Base-by-base conservation (phyloP, 1,139 yeast species). In the Candida sanyaensis region DNA sequence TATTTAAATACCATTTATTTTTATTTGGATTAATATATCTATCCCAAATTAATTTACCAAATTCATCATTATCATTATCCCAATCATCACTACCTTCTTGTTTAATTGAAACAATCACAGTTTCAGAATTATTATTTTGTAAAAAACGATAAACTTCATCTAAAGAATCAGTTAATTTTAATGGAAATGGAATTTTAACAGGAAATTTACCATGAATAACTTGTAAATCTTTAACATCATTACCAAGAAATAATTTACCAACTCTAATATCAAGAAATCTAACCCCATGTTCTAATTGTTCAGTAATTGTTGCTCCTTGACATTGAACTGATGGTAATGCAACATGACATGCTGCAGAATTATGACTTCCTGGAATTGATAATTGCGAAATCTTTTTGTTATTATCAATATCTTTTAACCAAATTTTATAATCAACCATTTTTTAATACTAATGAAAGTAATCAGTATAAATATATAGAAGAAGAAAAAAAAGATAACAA, bases 311-410 rank as follows among this genome's bases (percentile, higher is more conserved):
- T 8, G 73, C 80, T 21, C 84, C 88, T 63, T 88, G 96, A 64
- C 96, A 88, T 62, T 84, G 86, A 31, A 87, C 93, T 0, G 90
- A 83, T 21, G 93, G 93, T 45, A 86, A 72, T 1, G 93, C 86
- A n/a, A 80, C 69, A 63, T 85, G 84, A 58, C 80, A 81, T 9
- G 95, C 93, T 10, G 88, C 90, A 30, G 89, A 77, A 61, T 87
- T 87, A 69, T 88, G 96, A 13, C 95, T 86, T 12, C 95, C 96
- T 5, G 95, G 91, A 49, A 87, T 73, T 0, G 92, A 74, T 49
- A 88, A 72, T 54, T 76, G 69, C 6, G 86, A 73, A 43, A 87
- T 54, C 37, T 62, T 61, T 37, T 77, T 70, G 63, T 82, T 72
- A 63, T 84, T 88, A 50, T 71, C 66, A 49, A 86, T 61, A 11